Evolutionary conservation across 495 filamentous ascomycete genomes (phyloP).

Genomic region (Hyaloscypha finlandica): DNA sequence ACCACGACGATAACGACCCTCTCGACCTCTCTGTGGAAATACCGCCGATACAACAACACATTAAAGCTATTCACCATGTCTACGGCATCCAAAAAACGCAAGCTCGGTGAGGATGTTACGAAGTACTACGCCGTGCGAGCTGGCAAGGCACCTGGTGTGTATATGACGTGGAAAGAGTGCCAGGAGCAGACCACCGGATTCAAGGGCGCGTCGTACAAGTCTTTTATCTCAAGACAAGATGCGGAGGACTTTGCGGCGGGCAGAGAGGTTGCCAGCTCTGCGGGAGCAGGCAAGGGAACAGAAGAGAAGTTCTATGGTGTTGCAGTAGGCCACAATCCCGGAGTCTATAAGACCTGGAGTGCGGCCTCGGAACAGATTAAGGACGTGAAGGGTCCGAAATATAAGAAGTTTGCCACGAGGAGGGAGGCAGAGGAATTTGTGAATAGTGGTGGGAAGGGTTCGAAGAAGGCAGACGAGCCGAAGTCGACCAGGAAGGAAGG

Average conservation of each 20-base stretch:
- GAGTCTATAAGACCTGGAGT: constrained; percentile 89
- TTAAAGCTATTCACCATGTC: constrained; percentile 17
- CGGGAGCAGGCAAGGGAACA: constrained; percentile 18
- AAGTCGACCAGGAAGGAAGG: constrained; percentile 42
- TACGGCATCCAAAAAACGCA: constrained; percentile 53
- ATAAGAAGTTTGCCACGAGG: constrained; percentile 75
- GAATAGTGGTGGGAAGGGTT: constrained; percentile 42
- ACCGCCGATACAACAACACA: constrained; percentile 2
- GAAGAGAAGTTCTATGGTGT: constrained; percentile 77
- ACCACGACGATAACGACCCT: not conserved
- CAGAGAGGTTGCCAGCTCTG: constrained; percentile 40
- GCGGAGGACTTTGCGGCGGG: constrained; percentile 77
- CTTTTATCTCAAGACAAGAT: constrained; percentile 73
- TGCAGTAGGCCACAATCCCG: constrained; percentile 76
- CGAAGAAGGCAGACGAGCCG: constrained; percentile 17
- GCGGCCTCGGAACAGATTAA: constrained; percentile 74
- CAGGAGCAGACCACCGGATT: constrained; percentile 81
- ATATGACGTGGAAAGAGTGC: constrained; percentile 80
- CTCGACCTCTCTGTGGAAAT: constrained; percentile 1
- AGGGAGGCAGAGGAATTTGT: constrained; percentile 80
- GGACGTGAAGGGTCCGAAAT: constrained; percentile 76
- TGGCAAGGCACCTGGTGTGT: constrained; percentile 83
- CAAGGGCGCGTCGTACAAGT: constrained; percentile 83
- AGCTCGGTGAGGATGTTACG: constrained; percentile 51
- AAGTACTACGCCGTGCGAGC: constrained; percentile 89